Evolutionary conservation across 768 basidiomycete genomes (phyloP).

Genomic region (Lactarius tabidus): DNA sequence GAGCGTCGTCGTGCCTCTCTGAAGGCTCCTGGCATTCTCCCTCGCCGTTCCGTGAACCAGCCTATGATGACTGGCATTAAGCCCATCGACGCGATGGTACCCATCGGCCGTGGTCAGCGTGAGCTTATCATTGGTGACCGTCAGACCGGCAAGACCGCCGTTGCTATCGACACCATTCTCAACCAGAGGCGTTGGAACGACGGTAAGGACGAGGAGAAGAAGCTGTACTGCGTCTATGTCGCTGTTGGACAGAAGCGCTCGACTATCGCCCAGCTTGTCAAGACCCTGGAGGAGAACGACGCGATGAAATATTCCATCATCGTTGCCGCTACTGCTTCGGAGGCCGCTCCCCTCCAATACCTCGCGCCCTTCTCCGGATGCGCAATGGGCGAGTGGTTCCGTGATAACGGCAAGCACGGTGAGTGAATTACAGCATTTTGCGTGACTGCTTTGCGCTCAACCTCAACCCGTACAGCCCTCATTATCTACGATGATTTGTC

Average conservation of each 20-base stretch:
- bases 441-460: background rate
- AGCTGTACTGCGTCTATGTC: constrained; percentile 99
- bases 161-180: constrained; percentile 99
- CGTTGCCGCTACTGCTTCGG: constrained; percentile 98
- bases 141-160: constrained; percentile 99
- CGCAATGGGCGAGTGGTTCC: constrained; percentile 99
- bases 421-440: constrained; percentile 28
- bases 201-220: constrained; percentile 93
- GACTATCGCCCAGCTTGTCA: constrained; percentile 97
- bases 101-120: constrained; percentile 99
- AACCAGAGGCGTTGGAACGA: constrained; percentile 99
- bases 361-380: constrained; percentile 99
- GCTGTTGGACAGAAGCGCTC: constrained; percentile 99
- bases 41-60: constrained; percentile 99
- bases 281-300: constrained; percentile 99
- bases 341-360: constrained; percentile 98
- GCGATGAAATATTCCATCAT: constrained; percentile 99
- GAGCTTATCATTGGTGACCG: constrained; percentile 99
- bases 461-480: constrained; percentile 50
- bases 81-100: constrained; percentile 99
- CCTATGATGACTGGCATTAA: constrained; percentile 99
- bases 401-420: constrained; percentile 99
- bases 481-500: constrained; percentile 99
- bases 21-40: constrained; percentile 99
- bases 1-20: constrained; percentile 96